Percentiles rank a stretch among this genome's conserved stretches.
Conservation (phyloP, 2,329 filamentous ascomycete species). For the Penicillium decumbens region DNA sequence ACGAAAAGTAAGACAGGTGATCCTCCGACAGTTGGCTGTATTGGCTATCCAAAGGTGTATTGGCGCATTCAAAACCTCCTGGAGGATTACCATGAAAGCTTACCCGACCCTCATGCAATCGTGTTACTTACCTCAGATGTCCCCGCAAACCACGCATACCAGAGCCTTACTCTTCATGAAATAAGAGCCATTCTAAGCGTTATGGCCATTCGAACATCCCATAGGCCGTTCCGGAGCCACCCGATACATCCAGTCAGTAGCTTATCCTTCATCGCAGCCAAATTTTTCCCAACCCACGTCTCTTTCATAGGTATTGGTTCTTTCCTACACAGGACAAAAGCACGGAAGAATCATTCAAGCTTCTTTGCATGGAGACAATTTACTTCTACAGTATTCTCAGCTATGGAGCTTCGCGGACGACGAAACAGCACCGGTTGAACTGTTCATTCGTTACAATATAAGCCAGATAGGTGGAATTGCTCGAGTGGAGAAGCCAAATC, state of each 20-base stretch:
- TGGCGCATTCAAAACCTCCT: background rate
- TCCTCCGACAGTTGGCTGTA: background rate
- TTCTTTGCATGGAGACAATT: background rate
- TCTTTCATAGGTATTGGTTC: conserved; percentile 1
- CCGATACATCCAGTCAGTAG: conserved; percentile 1
- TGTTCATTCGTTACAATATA: conserved; percentile 7
- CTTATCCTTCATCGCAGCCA: background rate
- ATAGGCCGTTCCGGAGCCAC: background rate
- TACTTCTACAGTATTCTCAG: conserved; percentile 1
- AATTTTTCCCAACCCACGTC: background rate
- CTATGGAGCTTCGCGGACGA: conserved; percentile 7
- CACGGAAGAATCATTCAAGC: conserved; percentile 10
- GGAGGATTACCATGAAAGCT: background rate
- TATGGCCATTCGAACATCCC: background rate
- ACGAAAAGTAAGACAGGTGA: too few species aligned
- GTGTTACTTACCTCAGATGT: conserved; percentile 1
- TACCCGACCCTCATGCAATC: conserved; percentile 2
- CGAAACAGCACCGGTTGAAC: conserved; percentile 12
- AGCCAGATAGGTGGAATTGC: background rate
- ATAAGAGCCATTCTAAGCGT: background rate
- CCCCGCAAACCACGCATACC: conserved; percentile 1
- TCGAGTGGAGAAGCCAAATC: too few species aligned
- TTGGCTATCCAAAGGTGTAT: background rate
- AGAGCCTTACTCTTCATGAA: conserved; percentile 2
- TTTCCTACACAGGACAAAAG: conserved; percentile 5